Evolutionary conservation across 208 protist genomes (phyloP).

Genomic region (Crithidia bombi): DNA sequence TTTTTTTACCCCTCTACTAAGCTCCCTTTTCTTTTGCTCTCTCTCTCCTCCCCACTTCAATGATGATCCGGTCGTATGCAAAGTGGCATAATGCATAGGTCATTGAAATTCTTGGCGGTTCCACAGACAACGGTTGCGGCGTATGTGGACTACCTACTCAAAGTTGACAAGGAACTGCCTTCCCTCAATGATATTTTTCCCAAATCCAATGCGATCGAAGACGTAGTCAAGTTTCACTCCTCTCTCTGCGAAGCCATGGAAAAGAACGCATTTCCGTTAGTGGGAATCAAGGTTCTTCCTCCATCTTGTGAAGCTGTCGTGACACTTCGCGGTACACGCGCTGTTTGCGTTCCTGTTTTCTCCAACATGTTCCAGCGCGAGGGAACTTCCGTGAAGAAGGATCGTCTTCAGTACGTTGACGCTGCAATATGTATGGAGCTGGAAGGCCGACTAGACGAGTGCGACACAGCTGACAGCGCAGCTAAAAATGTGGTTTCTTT

Average conservation of each 20-base stretch:
- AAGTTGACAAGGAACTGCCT: conserved; percentile 62
- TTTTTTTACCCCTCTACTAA: background rate
- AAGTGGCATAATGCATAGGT: conserved; percentile 20
- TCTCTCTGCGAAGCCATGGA: conserved; percentile 67
- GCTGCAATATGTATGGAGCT: conserved; percentile 59
- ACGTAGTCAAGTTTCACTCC: conserved; percentile 71
- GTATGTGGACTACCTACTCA: conserved; percentile 72
- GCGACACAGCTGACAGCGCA: conserved; percentile 24
- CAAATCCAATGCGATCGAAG: conserved; percentile 38
- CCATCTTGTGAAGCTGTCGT: conserved; percentile 46
- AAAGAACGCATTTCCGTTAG: conserved; percentile 51
- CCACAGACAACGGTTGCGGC: conserved; percentile 42
- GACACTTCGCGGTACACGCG: conserved; percentile 44
- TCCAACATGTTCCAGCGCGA: conserved; percentile 47
- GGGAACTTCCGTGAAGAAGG: conserved; percentile 41
- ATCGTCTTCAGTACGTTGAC: conserved; percentile 80
- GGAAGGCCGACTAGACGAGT: conserved; percentile 27
- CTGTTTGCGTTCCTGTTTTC: conserved; percentile 78
- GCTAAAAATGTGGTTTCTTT: conserved; percentile 35
- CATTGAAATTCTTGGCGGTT: conserved; percentile 22
- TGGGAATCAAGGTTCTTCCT: conserved; percentile 78
- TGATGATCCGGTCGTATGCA: background rate
- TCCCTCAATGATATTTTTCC: conserved; percentile 76
- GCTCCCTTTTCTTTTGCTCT: background rate
- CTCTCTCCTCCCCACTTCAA: background rate